Evolutionary conservation across 192 early-diverging fungal genomes (phyloP), one percentile per base, ranked within the genome.

Genomic region (Paraglomus occultum): DNA sequence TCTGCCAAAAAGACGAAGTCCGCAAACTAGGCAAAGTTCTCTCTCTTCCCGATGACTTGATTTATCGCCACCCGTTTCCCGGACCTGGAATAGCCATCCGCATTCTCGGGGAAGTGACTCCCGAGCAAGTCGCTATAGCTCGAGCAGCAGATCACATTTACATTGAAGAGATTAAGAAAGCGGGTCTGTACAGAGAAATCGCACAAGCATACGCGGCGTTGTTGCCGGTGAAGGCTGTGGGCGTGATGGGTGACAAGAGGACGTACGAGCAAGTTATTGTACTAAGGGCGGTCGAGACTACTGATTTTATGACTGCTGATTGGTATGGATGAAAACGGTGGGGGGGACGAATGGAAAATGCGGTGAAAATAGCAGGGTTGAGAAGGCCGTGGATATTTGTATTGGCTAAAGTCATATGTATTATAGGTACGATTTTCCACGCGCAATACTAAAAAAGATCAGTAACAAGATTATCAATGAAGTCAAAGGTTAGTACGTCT

Each of bases 61-160:
- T 99, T 75, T 99, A 95, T 95, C 92, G 97, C 66, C 97, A 99
- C 76, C 97, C 97, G 31, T 99, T 99, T 92, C 97, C 97, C 52
- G 97, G 97, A 38, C 97, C 97, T 43, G 97, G 97, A 71, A 95
- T 99, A 77, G 97, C 97, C 48, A 99, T 99, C 75, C 93, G 97
- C 73, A 88, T 97, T 31, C 77, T 99, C 8, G 97, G 97, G 51
- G 97, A 99, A 80, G 97, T 99, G 42, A 95, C 95, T 47, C 89
- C 82, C 23, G 79, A 85, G 58, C 95, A 99, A 81, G 94, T 99
- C n/a, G 84, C 85, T 59, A 99, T 99, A 83, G 97, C 91, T 20
- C 91, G 94, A 45, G 84, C 88, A 51, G 97, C 97, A 47, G 97
- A 99, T 84, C 82, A 93, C 73, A 99, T 99, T 73, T 97, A 94